phyloP scores from a whole-genome alignment of 2,329 filamentous ascomycete genomes.

The Fusarium sp. region DNA sequence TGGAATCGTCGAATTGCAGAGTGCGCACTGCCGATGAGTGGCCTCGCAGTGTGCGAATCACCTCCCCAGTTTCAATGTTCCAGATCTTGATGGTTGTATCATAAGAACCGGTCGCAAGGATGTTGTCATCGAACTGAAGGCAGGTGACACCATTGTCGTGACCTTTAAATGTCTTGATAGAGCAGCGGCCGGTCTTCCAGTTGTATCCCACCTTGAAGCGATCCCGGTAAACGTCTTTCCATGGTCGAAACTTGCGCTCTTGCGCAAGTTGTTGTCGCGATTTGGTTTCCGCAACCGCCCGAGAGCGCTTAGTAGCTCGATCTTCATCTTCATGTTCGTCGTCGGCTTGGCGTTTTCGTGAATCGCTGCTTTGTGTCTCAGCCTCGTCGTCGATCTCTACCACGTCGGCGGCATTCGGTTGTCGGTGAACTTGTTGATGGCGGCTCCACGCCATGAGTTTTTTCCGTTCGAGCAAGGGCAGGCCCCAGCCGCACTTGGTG shows the following conservation, averaged over 20 bases:
- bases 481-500: conserved; percentile 93
- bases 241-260: conserved; percentile 71
- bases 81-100: conserved; percentile 96
- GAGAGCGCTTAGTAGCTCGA: conserved; percentile 50
- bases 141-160: conserved; percentile 78
- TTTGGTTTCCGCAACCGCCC: conserved; percentile 42
- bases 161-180: conserved; percentile 84
- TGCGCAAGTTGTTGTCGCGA: conserved; percentile 52
- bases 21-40: conserved; percentile 87
- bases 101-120: conserved; percentile 93
- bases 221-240: conserved; percentile 98
- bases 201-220: conserved; percentile 95
- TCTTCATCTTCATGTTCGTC: conserved; percentile 45
- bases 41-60: conserved; percentile 84
- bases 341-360: conserved; percentile 51
- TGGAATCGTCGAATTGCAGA: conserved; percentile 91
- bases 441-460: conserved; percentile 86
- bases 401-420: conserved; percentile 43
- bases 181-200: conserved; percentile 95
- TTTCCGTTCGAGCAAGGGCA: conserved; percentile 90
- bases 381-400: conserved; percentile 43
- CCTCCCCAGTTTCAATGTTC: conserved; percentile 89
- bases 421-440: conserved; percentile 74
- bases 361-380: conserved; percentile 40
- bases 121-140: conserved; percentile 79